A percentile compares a stretch with the other conserved stretches of the same genome.
Evolutionary conservation across 345 rosid genomes (phyloP).

Genomic region (Ceriops tagal): DNA sequence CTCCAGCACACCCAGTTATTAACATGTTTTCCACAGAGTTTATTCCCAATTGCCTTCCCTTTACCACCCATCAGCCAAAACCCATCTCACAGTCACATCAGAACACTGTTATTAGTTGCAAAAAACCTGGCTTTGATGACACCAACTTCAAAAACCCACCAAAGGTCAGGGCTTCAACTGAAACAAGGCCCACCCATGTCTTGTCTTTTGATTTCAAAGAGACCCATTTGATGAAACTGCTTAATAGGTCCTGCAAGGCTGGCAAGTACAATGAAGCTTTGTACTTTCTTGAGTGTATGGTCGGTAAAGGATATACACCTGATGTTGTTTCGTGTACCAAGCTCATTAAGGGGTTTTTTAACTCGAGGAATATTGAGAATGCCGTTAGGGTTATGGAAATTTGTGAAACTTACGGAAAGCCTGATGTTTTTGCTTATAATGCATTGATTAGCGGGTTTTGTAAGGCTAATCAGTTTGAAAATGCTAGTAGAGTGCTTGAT

Average conservation of each 20-base stretch:
- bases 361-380: constrained; percentile 47
- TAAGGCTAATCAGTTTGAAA: constrained; percentile 62
- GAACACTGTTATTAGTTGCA: constrained; percentile 19
- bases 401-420: constrained; percentile 59
- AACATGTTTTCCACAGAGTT: constrained; percentile 36
- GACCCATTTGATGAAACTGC: constrained; percentile 49
- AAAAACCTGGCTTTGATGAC: constrained; percentile 10
- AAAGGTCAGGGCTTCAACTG: constrained; percentile 27
- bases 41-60: constrained; percentile 24
- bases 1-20: not conserved
- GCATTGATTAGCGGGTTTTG: constrained; percentile 79
- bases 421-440: constrained; percentile 78
- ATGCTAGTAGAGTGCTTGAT: constrained; percentile 52
- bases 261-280: constrained; percentile 63
- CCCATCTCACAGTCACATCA: constrained; percentile 31
- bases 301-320: constrained; percentile 54
- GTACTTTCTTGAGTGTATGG: constrained; percentile 66
- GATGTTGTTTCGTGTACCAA: constrained; percentile 71
- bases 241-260: constrained; percentile 53
- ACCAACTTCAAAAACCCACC: constrained; percentile 17
- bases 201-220: constrained; percentile 56
- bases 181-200: constrained; percentile 42
- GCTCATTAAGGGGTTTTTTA: constrained; percentile 73
- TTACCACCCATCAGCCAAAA: constrained; percentile 22
- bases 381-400: constrained; percentile 73